phyloP scores from a whole-genome alignment of 495 filamentous ascomycete genomes.

The Pyrenopolyporus hunteri region DNA sequence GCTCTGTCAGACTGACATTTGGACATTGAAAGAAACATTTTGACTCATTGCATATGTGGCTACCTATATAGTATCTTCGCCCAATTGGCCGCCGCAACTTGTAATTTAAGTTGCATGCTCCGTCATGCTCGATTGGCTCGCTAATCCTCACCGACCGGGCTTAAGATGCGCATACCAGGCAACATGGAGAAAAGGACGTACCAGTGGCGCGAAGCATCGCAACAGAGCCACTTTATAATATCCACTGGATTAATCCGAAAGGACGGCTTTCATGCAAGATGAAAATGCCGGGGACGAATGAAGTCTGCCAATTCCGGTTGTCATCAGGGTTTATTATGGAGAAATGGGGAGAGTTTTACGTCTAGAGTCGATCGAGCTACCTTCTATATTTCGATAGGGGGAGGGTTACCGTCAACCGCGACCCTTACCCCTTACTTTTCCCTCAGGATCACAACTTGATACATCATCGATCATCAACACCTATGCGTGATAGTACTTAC shows the following conservation, averaged over 20 bases:
- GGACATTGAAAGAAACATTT: constrained; percentile 20
- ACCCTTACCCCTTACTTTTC: background rate
- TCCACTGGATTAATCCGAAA: constrained; percentile 29
- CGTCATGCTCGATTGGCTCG: constrained; percentile 30
- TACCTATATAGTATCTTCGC: background rate
- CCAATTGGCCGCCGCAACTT: constrained; percentile 15
- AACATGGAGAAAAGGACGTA: constrained; percentile 12
- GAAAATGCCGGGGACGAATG: constrained; percentile 25
- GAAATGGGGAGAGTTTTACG: background rate
- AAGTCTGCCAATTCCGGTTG: constrained; percentile 21
- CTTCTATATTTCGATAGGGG: constrained; percentile 14
- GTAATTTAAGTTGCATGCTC: constrained; percentile 23
- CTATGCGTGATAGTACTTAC: background rate
- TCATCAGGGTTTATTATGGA: constrained; percentile 18
- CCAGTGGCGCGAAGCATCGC: constrained; percentile 17
- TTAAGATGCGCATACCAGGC: constrained; percentile 12
- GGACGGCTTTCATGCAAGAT: constrained; percentile 24
- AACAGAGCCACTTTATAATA: constrained; percentile 22
- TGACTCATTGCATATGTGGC: constrained; percentile 2
- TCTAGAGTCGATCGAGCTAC: constrained; percentile 3
- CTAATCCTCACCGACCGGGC: constrained; percentile 22
- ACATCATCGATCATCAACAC: background rate
- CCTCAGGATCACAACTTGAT: constrained; percentile 4
- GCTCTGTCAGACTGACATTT: constrained; percentile 19
- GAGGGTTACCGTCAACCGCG: background rate